Base-by-base conservation (phyloP, 257 asterid genomes). In the Solanum tacnaense region DNA sequence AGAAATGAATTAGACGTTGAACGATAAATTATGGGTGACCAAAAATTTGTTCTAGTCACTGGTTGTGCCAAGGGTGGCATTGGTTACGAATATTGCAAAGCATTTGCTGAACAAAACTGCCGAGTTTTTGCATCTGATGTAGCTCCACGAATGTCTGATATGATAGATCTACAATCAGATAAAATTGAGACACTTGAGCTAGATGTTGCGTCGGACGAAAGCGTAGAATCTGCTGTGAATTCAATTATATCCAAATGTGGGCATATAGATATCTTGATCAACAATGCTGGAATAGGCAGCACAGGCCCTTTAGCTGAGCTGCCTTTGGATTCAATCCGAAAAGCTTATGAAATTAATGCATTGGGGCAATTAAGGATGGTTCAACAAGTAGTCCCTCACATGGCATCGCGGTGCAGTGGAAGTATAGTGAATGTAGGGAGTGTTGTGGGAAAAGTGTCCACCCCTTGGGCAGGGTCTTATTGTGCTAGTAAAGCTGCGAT, bases 401-500 rank as follows among this genome's bases (percentile, higher is more conserved):
- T 96, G 98, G 95, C 91, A 8, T 83, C 91, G 2, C 90, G 71
- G 13, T 84, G 92, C 2, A 20, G 89, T 1, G 98, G 98, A 29
- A 86, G 31, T 11, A 92, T 95, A 29, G 98, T 96, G 29, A 96
- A 94, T 27, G 56, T 96, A 0, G 98, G 98, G 81, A 96, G 98
- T 20, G 88, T 96, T 5, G 98, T 92, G 0, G 98, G 94, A 83
- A 91, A 88, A 70, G 96, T 91, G 38, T 93, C 98, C 0, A 93
- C 98, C 2, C 98, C 98, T 1, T 93, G 98, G 98, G 94, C 96
- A 0, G 98, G 98, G 29, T 91, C 98, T 3, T 95, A 95, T 46
- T 94, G 96, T 18, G 95, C 98, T 27, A 92, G 89, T 83, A 95
- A 95, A 84, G 96, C 96, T 1, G 95, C 94, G 1, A 93, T 93